Conservation (phyloP, 2,329 filamentous ascomycete genomes). For the Cyphellophora europaea region DNA sequence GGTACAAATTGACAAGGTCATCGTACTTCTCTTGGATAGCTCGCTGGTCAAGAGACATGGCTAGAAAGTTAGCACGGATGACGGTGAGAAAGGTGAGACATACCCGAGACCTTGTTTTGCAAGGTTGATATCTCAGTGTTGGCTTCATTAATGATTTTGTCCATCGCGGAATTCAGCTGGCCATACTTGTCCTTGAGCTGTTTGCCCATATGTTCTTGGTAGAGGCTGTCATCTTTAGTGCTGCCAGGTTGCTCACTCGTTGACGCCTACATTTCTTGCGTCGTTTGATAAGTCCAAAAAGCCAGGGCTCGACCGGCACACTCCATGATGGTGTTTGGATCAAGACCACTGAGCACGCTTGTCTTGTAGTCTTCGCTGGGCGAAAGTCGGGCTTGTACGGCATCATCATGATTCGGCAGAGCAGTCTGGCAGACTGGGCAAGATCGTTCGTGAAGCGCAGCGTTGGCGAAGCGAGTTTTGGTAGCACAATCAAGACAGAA, state of each 20-base stretch:
- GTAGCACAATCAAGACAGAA: constrained; percentile 72
- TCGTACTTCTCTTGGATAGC: constrained; percentile 60
- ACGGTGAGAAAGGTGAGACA: background rate
- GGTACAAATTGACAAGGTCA: constrained; percentile 56
- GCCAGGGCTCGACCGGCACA: constrained; percentile 69
- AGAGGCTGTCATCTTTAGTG: constrained; percentile 46
- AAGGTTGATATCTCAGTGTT: constrained; percentile 62
- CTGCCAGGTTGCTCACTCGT: background rate
- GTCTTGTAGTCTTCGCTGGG: constrained; percentile 87
- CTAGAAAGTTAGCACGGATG: constrained; percentile 42
- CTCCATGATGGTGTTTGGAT: constrained; percentile 74
- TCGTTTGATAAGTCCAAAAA: constrained; percentile 82
- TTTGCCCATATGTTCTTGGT: constrained; percentile 67
- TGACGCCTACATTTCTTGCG: constrained; percentile 61
- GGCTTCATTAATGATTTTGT: constrained; percentile 65
- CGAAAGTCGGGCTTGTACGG: constrained; percentile 59
- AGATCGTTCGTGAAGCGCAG: constrained; percentile 41
- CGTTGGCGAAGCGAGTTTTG: constrained; percentile 50
- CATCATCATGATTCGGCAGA: constrained; percentile 65
- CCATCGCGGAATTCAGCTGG: constrained; percentile 54
- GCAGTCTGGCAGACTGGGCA: constrained; percentile 70
- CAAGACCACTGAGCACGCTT: constrained; percentile 72
- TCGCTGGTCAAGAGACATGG: constrained; percentile 46
- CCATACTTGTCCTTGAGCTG: constrained; percentile 64
- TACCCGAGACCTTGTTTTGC: constrained; percentile 56